Conservation (phyloP, 805 yeast species). For the Starmerella khaoyaiensis region DNA sequence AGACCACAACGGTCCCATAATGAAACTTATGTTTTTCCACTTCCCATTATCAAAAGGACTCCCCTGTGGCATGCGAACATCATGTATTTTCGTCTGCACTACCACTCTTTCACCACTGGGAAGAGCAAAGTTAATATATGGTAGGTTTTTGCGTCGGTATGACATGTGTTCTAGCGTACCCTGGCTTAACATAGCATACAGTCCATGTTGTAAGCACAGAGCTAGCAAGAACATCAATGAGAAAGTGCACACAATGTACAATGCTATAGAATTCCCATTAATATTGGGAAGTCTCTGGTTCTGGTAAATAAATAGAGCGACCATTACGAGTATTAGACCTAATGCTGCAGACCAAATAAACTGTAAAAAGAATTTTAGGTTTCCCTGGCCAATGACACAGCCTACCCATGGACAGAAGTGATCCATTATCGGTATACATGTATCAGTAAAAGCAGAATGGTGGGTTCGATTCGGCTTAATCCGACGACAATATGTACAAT, state of each 20-base stretch:
- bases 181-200: conserved; percentile 30
- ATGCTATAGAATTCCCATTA: conserved; percentile 39
- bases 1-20: conserved; percentile 25
- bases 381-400: conserved; percentile 51
- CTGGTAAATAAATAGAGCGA: conserved; percentile 30
- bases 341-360: conserved; percentile 32
- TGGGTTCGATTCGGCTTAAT: conserved; percentile 56
- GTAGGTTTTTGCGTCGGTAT: conserved; percentile 20
- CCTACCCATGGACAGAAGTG: conserved; percentile 79
- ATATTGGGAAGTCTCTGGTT: conserved; percentile 23
- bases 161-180: conserved; percentile 40
- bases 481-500: conserved; percentile 57
- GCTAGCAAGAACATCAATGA: conserved; percentile 37
- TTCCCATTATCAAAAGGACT: conserved; percentile 25
- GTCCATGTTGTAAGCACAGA: conserved; percentile 33
- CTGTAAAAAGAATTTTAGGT: conserved; percentile 48
- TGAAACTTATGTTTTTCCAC: conserved; percentile 19
- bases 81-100: conserved; percentile 35
- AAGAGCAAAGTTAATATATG: conserved; percentile 32
- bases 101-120: conserved; percentile 30
- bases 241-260: conserved; percentile 35
- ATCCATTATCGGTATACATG: conserved; percentile 65
- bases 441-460: conserved; percentile 44
- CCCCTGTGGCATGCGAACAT: conserved; percentile 17
- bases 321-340: conserved; percentile 30